Conservation (phyloP, 495 filamentous ascomycete species). For the Melanomma pulvis-pyrius region DNA sequence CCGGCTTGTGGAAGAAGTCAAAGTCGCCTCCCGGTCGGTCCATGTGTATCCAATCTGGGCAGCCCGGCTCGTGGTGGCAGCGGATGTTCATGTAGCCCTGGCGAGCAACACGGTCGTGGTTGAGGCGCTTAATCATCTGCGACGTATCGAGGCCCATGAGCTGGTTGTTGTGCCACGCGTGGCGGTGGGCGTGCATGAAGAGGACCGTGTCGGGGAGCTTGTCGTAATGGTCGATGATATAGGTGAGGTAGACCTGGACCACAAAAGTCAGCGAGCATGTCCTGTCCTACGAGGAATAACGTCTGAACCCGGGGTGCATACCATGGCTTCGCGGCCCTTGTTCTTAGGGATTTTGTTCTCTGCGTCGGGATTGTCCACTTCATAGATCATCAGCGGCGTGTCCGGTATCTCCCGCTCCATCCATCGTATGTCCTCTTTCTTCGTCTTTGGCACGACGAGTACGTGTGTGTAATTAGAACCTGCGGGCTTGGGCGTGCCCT, state of each 20-base stretch:
- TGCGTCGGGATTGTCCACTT: constrained; percentile 36
- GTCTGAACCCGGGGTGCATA: background rate
- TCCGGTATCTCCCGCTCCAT: constrained; percentile 33
- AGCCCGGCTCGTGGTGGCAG: constrained; percentile 64
- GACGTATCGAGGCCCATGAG: constrained; percentile 55
- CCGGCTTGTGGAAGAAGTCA: constrained; percentile 37
- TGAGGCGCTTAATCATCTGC: constrained; percentile 58
- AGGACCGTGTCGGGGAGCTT: constrained; percentile 35
- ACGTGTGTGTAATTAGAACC: constrained; percentile 33
- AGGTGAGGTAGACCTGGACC: constrained; percentile 35
- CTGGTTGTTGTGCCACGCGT: constrained; percentile 48
- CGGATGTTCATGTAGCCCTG: constrained; percentile 69
- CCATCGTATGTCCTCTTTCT: constrained; percentile 35
- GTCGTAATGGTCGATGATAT: constrained; percentile 40
- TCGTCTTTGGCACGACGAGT: constrained; percentile 33
- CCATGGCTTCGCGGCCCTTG: constrained; percentile 40
- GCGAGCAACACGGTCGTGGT: constrained; percentile 55
- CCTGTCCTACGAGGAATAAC: background rate
- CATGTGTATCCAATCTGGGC: constrained; percentile 61
- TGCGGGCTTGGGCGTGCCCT: constrained; percentile 23
- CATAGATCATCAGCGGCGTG: constrained; percentile 31
- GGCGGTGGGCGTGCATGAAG: constrained; percentile 39
- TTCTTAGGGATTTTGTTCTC: constrained; percentile 35
- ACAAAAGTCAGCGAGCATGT: background rate
- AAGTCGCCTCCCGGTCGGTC: constrained; percentile 37